Evolutionary conservation across 1,284 basidiomycete genomes (phyloP), one percentile per base, ranked within the genome.

Genomic region (Apiotrichum domesticum): DNA sequence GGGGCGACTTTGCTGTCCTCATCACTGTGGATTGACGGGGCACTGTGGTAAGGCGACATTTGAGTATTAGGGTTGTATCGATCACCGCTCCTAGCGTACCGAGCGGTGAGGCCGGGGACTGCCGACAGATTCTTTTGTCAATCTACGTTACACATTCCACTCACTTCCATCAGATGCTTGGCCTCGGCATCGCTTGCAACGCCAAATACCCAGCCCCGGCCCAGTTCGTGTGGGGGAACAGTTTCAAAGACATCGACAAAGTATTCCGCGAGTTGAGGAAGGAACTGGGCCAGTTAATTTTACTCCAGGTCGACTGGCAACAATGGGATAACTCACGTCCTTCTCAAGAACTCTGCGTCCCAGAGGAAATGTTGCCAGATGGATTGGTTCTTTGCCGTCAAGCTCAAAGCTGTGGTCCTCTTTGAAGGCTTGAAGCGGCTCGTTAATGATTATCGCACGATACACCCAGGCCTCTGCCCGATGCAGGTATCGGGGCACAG

Each of bases 201-300:
- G n/a, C 39, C 45, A 34, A 62, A 58, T 39, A 52, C 64, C 59
- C 40, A 70, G 43, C 69, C 47, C 13, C 34, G 21, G 4, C 35
- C 15, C 11, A 11, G 63, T 63, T 5, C 62, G 58, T 32, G 52
- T 54, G 9, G 66, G 61, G 43, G 50, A 2, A 50, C 35, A 13
- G 63, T 52, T 4, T 67, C 59, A 15, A 58, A 48, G 8, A 70
- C 53, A n/a, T 73, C 71, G 1, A 54, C 64, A 35, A 66, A 68
- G 56, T 46, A 64, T 15, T 68, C 61, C 39, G 65, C 65, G 4
- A 73, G 57, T 2, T 39, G 35, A 3, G 65, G 65, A 4, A 71
- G 47, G 49, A 72, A 65, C 70, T 72, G 55, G 4, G 11, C 7
- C 7, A 39, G 37, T 39, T 39, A 39, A 39, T 13, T 13, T 8